Conservation (phyloP, 164 flowering plant species). For the Macadamia integrifolia region DNA sequence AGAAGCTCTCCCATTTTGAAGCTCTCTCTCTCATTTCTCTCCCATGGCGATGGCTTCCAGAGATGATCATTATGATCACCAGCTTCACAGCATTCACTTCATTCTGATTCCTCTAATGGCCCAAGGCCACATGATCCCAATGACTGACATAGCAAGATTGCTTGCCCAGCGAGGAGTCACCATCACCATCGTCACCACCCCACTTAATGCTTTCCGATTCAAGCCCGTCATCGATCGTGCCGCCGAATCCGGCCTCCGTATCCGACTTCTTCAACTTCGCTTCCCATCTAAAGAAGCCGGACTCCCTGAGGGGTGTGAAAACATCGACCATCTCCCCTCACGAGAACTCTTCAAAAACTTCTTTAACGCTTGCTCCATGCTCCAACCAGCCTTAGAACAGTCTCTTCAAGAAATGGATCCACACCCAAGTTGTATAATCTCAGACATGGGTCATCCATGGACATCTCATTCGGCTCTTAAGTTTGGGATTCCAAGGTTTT, state of each 20-base stretch:
- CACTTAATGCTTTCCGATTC: slow-evolving; percentile 30
- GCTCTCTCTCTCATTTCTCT: too few relatives aligned
- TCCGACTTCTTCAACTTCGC: slow-evolving; percentile 19
- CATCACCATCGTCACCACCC: slow-evolving; percentile 51
- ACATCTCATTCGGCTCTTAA: slow-evolving; percentile 23
- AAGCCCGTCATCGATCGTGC: slow-evolving; percentile 16
- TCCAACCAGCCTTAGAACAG: slow-evolving; percentile 35
- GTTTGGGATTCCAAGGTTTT: slow-evolving; percentile 39
- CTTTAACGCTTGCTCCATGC: slow-evolving; percentile 21
- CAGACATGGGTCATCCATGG: slow-evolving; percentile 38
- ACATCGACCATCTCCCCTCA: slow-evolving; percentile 32
- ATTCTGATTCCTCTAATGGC: slow-evolving; percentile 25
- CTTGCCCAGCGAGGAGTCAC: slow-evolving; percentile 29
- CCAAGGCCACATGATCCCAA: slow-evolving; percentile 30
- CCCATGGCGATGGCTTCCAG: too few relatives aligned
- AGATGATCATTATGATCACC: background rate
- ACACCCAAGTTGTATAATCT: slow-evolving; percentile 38
- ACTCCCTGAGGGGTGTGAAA: slow-evolving; percentile 51
- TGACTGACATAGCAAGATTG: slow-evolving; percentile 54
- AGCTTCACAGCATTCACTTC: slow-evolving; percentile 8
- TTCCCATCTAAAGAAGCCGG: slow-evolving; percentile 39
- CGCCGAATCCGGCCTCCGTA: slow-evolving; percentile 16
- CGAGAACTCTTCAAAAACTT: slow-evolving; percentile 20
- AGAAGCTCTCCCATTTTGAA: too few relatives aligned
- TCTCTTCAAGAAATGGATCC: slow-evolving; percentile 22